These are phyloP conservation scores for Colletotrichum orbiculare DNA, from an alignment of 2,329 filamentous ascomycete species.

Conservation along the genomic window DNA sequence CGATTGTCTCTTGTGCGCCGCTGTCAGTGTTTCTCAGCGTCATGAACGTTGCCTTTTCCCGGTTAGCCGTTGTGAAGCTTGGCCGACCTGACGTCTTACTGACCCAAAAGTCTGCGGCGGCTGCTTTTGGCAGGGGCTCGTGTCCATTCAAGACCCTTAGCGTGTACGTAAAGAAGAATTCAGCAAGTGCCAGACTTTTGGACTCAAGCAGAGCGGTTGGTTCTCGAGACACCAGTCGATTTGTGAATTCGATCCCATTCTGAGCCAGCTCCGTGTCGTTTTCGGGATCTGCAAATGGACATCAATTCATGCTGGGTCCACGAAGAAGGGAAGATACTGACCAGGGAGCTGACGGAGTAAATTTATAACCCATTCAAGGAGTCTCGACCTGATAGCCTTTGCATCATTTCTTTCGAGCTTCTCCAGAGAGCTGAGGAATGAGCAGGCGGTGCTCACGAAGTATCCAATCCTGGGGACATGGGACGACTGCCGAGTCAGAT, in stretches of 20 bases:
- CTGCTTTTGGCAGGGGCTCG: conserved; percentile 80
- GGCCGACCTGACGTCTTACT: no score
- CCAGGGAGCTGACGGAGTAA: conserved; percentile 72
- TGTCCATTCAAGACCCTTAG: conserved; percentile 76
- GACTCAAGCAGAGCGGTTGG: conserved; percentile 70
- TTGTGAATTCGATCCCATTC: conserved; percentile 78
- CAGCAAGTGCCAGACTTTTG: conserved; percentile 66
- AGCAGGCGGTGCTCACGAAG: conserved; percentile 77
- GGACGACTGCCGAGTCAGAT: conserved; percentile 68
- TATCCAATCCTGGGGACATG: conserved; percentile 75
- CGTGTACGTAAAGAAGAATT: conserved; percentile 78
- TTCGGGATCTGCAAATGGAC: conserved; percentile 57
- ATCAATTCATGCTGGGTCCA: conserved; percentile 29
- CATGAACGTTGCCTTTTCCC: conserved; percentile 62
- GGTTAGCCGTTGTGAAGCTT: no score
- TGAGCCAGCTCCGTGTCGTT: conserved; percentile 79
- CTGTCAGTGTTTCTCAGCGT: conserved; percentile 56
- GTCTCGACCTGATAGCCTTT: conserved; percentile 58
- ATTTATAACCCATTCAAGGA: conserved; percentile 71
- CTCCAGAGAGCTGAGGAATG: conserved; percentile 72
- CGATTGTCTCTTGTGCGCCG: conserved; percentile 55
- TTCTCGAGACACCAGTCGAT: conserved; percentile 70
- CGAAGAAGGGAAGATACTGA: conserved; percentile 45
- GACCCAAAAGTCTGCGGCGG: conserved; percentile 82
- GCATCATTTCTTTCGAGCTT: conserved; percentile 56